These are phyloP conservation scores for Oryza rufipogon DNA, from an alignment of 176 grass and related monocot species.

Conservation along the genomic window DNA sequence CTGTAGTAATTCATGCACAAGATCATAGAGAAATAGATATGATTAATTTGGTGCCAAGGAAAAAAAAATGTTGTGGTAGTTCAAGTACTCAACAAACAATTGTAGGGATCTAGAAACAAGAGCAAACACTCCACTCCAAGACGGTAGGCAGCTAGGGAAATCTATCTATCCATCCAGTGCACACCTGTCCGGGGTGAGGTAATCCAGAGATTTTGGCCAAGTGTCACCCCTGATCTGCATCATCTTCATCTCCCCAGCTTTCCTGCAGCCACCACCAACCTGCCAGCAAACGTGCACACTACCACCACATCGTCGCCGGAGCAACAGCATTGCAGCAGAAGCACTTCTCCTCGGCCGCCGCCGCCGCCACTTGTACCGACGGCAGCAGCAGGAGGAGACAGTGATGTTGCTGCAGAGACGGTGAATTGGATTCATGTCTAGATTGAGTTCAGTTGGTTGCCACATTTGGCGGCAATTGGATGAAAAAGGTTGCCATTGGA, in stretches of 20 bases:
- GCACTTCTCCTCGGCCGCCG: background rate
- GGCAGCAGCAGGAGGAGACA: too few relatives aligned
- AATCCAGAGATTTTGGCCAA: conserved; percentile 32
- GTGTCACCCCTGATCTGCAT: conserved; percentile 1
- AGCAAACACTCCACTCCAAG: background rate
- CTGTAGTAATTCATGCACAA: background rate
- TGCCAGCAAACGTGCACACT: conserved; percentile 15
- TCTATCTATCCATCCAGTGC: background rate
- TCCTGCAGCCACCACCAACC: conserved; percentile 26
- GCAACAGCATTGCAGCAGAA: background rate
- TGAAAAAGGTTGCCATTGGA: background rate
- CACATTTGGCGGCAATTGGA: conserved; percentile 25
- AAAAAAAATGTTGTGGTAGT: background rate
- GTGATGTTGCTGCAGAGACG: too few relatives aligned
- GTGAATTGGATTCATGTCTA: background rate
- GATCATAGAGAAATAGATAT: background rate
- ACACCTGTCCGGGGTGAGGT: conserved; percentile 20
- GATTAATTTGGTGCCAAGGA: background rate
- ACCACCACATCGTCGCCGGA: background rate
- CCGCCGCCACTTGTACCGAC: conserved; percentile 33
- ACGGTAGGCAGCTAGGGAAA: background rate
- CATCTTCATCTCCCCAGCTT: conserved; percentile 1
- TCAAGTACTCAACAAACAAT: background rate
- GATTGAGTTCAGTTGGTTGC: conserved; percentile 12
- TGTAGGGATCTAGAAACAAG: background rate